Conservation (phyloP, 768 basidiomycete genomes). For the Panaeolus papilionaceus region DNA sequence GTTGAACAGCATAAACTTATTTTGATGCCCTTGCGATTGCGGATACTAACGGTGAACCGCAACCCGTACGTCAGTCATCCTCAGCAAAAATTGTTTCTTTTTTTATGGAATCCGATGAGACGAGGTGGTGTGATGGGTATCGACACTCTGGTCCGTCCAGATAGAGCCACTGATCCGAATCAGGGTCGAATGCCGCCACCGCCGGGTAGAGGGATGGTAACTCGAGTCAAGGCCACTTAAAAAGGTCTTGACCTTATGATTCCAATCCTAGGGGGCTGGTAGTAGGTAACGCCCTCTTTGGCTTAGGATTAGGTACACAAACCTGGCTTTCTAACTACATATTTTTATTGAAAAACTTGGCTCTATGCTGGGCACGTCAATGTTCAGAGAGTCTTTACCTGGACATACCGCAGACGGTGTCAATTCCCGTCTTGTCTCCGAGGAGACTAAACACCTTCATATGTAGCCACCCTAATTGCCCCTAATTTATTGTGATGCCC, state of each 20-base stretch:
- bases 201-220: background rate
- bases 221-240: background rate
- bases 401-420: background rate
- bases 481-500: background rate
- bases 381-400: background rate
- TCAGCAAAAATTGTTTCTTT: background rate
- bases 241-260: background rate
- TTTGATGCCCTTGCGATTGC: background rate
- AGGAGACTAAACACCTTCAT: background rate
- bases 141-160: conserved; percentile 1
- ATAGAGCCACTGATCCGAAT: background rate
- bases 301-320: background rate
- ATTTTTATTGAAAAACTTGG: background rate
- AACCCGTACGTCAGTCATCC: background rate
- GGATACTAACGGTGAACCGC: background rate
- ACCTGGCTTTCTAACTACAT: background rate
- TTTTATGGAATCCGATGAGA: background rate
- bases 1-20: background rate
- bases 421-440: background rate
- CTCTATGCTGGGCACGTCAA: conserved; percentile 1
- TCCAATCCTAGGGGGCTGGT: background rate
- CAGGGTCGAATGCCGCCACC: conserved; percentile 1
- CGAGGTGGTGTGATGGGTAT: background rate
- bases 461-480: background rate
- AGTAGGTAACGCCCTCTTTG: background rate